A percentile compares a stretch with the other conserved stretches of the same genome.
Conservation (phyloP, 2,329 filamentous ascomycete species). For the Knufia fluminis region DNA sequence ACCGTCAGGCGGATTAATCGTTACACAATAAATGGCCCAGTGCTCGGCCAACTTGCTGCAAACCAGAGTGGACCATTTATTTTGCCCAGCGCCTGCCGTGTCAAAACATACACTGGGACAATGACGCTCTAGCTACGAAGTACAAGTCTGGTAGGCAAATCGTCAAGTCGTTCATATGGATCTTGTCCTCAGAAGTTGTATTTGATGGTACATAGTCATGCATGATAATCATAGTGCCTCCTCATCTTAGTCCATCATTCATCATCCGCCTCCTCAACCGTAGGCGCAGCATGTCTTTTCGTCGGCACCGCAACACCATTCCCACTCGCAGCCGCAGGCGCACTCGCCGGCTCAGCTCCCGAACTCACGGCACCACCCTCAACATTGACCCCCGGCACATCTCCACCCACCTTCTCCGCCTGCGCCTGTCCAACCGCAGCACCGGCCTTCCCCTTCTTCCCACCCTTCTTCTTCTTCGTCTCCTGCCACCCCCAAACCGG, state of each 20-base stretch:
- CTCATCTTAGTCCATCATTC: constrained; percentile 13
- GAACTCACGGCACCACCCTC: constrained; percentile 16
- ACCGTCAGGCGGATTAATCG: too few relatives aligned
- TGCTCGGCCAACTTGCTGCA: too few relatives aligned
- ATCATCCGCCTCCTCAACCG: constrained; percentile 23
- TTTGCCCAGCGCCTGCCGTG: too few relatives aligned
- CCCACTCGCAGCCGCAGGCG: constrained; percentile 17
- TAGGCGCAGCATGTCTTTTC: constrained; percentile 21
- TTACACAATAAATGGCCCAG: too few relatives aligned
- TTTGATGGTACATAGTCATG: too few relatives aligned
- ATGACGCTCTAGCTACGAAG: too few relatives aligned
- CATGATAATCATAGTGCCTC: too few relatives aligned
- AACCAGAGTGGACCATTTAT: too few relatives aligned
- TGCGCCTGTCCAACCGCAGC: constrained; percentile 22
- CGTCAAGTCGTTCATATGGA: too few relatives aligned
- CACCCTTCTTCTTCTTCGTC: constrained; percentile 47
- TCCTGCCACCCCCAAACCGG: constrained; percentile 98
- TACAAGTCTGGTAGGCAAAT: too few relatives aligned
- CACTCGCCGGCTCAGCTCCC: constrained; percentile 28
- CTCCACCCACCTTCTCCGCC: constrained; percentile 5
- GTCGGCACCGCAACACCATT: constrained; percentile 6
- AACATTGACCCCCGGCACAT: constrained; percentile 12
- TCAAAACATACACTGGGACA: too few relatives aligned
- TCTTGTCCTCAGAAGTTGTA: too few relatives aligned
- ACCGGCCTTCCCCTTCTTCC: constrained; percentile 32